A percentile compares a stretch with the other conserved stretches of the same genome.
phyloP scores from a whole-genome alignment of 179 eudicot genomes.

The Silene coronaria region DNA sequence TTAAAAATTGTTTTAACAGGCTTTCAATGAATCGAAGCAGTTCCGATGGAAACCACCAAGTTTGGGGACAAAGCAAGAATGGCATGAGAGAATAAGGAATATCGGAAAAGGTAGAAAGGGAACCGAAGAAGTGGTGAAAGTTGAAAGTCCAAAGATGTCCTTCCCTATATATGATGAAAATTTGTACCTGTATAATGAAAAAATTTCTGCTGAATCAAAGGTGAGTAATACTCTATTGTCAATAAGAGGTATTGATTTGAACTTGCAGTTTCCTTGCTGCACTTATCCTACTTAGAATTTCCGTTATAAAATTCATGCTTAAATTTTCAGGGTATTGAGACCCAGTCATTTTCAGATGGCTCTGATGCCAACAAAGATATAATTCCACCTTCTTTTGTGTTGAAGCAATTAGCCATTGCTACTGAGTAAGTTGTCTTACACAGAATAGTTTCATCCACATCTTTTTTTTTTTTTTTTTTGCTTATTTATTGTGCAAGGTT shows the following conservation, averaged over 20 bases:
- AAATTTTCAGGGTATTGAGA: slow-evolving; percentile 52
- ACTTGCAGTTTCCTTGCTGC: neutral
- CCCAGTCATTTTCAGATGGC: slow-evolving; percentile 29
- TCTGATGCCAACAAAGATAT: slow-evolving; percentile 35
- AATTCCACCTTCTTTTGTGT: slow-evolving; percentile 53
- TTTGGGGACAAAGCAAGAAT: slow-evolving; percentile 70
- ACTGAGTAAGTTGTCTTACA: slow-evolving; percentile 50
- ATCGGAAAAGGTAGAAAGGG: slow-evolving; percentile 58
- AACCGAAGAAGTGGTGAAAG: slow-evolving; percentile 50
- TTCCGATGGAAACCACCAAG: slow-evolving; percentile 50
- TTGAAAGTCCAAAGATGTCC: slow-evolving; percentile 57
- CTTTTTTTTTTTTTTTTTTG: neutral
- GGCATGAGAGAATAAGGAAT: slow-evolving; percentile 75
- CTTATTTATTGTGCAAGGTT: neutral
- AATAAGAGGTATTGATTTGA: neutral
- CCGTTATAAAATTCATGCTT: neutral
- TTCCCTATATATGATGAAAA: slow-evolving; percentile 59
- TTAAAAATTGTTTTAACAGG: slow-evolving; percentile 29
- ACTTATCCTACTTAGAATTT: neutral
- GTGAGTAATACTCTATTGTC: slow-evolving; percentile 25
- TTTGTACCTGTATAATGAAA: slow-evolving; percentile 40
- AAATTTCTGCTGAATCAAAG: slow-evolving; percentile 41
- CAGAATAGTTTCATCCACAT: neutral
- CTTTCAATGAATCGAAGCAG: slow-evolving; percentile 37
- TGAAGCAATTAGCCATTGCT: slow-evolving; percentile 71